Evolutionary conservation across 2,329 filamentous ascomycete genomes (phyloP).

Genomic region (Aspergillus sp.): DNA sequence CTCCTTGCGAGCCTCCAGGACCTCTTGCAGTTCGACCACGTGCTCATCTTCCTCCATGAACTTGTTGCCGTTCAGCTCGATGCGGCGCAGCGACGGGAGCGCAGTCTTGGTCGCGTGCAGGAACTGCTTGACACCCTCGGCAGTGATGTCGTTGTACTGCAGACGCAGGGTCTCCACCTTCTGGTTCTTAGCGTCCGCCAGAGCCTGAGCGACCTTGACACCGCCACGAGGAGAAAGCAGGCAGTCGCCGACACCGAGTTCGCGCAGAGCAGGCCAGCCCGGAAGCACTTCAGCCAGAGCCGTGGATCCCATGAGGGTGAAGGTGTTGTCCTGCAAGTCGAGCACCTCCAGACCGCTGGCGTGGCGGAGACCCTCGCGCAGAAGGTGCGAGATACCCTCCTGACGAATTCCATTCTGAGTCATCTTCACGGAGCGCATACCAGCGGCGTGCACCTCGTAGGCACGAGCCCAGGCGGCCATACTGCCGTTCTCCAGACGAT

Average conservation of each 20-base stretch:
- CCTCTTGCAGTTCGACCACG: slow-evolving; percentile 65
- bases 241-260: slow-evolving; percentile 88
- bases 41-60: slow-evolving; percentile 81
- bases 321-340: slow-evolving; percentile 97
- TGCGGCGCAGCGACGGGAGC: slow-evolving; percentile 74
- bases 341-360: slow-evolving; percentile 69
- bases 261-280: slow-evolving; percentile 72
- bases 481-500: slow-evolving; percentile 90
- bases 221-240: slow-evolving; percentile 77
- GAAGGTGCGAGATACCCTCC: slow-evolving; percentile 80
- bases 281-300: slow-evolving; percentile 74
- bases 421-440: slow-evolving; percentile 89
- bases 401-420: slow-evolving; percentile 96
- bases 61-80: slow-evolving; percentile 96
- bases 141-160: slow-evolving; percentile 92
- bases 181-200: slow-evolving; percentile 72
- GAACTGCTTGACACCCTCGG: slow-evolving; percentile 70
- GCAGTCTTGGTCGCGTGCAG: slow-evolving; percentile 65
- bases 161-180: slow-evolving; percentile 79
- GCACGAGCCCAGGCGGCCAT: slow-evolving; percentile 94
- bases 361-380: slow-evolving; percentile 74
- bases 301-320: slow-evolving; percentile 75
- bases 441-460: slow-evolving; percentile 74
- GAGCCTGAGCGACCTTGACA: slow-evolving; percentile 68
- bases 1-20: slow-evolving; percentile 77